Conservation (phyloP, 73 alveolate genomes). For the Tetrahymena borealis region DNA sequence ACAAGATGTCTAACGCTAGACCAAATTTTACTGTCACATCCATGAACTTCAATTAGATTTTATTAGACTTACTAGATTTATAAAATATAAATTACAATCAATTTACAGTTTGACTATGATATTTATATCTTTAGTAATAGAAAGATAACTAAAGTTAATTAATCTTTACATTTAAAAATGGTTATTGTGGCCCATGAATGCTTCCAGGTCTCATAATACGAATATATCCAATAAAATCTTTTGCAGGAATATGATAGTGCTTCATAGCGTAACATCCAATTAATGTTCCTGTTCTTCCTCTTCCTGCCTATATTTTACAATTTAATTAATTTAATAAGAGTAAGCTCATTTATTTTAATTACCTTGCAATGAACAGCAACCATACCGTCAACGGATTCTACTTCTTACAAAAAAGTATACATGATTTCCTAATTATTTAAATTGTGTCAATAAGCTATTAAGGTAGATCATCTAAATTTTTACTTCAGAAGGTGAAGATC, state of each 20-base stretch:
- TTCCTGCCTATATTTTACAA: conserved; percentile 80
- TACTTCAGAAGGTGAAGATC: conserved; percentile 86
- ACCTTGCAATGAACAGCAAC: conserved; percentile 93
- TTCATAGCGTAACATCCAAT: conserved; percentile 82
- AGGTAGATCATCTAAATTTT: conserved; percentile 68
- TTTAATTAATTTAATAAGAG: too few species aligned
- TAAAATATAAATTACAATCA: too few species aligned
- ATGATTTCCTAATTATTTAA: not conserved
- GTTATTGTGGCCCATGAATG: conserved; percentile 78
- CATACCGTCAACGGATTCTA: conserved; percentile 69
- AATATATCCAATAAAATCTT: conserved; percentile 76
- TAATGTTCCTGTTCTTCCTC: conserved; percentile 96
- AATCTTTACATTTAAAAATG: conserved; percentile 44
- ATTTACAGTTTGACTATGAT: too few species aligned
- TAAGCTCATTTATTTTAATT: too few species aligned
- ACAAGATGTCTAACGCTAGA: not conserved
- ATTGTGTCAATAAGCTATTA: too few species aligned
- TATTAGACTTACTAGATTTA: too few species aligned
- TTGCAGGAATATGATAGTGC: conserved; percentile 79
- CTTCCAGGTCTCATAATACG: conserved; percentile 83
- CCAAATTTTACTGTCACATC: too few species aligned
- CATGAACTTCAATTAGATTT: too few species aligned
- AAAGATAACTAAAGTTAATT: not conserved
- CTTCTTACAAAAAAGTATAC: conserved; percentile 39
- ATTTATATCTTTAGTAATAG: not conserved